Evolutionary conservation across 148 eudicot species (phyloP).

Genomic region (Rhododendron williamsianum): DNA sequence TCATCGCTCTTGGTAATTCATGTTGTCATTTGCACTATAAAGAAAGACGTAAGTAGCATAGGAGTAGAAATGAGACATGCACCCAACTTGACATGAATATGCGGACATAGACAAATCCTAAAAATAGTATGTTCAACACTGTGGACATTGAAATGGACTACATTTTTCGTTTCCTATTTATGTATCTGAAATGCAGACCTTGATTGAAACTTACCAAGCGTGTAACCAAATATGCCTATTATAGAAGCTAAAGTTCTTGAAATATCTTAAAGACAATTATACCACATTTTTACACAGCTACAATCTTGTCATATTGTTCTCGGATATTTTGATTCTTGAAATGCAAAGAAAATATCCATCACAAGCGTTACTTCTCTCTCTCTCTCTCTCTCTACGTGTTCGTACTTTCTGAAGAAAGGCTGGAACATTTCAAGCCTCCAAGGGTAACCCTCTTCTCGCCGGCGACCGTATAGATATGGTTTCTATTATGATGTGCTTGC

Average conservation of each 20-base stretch:
- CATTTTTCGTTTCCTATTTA: background rate
- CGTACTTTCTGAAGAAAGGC: too few relatives aligned
- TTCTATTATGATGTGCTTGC: background rate
- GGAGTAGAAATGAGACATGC: background rate
- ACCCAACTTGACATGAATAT: background rate
- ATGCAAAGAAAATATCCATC: background rate
- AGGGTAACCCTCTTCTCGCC: background rate
- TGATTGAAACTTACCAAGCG: background rate
- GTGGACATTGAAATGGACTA: background rate
- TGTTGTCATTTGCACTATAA: background rate
- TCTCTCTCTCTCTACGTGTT: too few relatives aligned
- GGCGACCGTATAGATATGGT: background rate
- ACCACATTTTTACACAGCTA: too few relatives aligned
- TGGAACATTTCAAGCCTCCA: too few relatives aligned
- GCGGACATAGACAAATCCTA: background rate
- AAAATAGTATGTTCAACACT: background rate
- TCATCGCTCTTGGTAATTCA: background rate
- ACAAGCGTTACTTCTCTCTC: too few relatives aligned
- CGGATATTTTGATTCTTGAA: background rate
- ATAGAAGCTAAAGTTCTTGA: background rate
- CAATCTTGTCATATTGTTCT: background rate
- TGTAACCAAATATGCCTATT: background rate
- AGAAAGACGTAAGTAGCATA: background rate
- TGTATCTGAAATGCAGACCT: too few relatives aligned
- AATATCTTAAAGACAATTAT: too few relatives aligned